Percentiles rank a stretch among this genome's conserved stretches.
These are phyloP conservation scores for Ciborinia camelliae DNA, from an alignment of 2,329 filamentous ascomycete genomes.

Conservation along the genomic window DNA sequence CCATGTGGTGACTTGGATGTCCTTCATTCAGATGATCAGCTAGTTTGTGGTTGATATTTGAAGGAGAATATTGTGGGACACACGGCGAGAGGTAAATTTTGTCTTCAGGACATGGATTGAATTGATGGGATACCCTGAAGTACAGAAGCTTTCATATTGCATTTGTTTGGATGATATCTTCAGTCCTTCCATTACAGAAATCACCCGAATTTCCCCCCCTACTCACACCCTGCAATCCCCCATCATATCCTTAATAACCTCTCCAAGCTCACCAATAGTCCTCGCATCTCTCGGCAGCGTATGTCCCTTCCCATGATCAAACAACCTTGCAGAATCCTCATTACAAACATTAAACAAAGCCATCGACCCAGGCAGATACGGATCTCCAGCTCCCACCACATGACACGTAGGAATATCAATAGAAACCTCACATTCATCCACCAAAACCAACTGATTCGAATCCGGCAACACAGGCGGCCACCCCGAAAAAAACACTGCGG, in stretches of 20 bases:
- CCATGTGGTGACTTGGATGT: neutral
- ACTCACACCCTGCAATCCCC: neutral
- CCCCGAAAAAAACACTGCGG: conserved; percentile 49
- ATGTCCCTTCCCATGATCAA: conserved; percentile 64
- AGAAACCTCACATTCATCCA: conserved; percentile 47
- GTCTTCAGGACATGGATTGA: neutral
- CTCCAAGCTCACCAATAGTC: conserved; percentile 37
- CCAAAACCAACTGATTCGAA: conserved; percentile 45
- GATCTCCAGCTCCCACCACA: conserved; percentile 54
- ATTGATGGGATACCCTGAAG: neutral
- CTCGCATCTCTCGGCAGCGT: conserved; percentile 52
- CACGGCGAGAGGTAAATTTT: neutral
- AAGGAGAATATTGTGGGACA: neutral
- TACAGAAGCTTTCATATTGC: too few relatives aligned
- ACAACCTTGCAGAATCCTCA: conserved; percentile 55
- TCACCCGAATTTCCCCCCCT: too few relatives aligned
- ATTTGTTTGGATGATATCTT: neutral
- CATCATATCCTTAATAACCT: conserved; percentile 22
- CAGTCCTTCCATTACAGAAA: neutral
- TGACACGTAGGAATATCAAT: conserved; percentile 53
- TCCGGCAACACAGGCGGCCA: conserved; percentile 51
- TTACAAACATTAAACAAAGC: conserved; percentile 61
- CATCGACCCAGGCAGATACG: conserved; percentile 58
- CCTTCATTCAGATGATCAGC: neutral
- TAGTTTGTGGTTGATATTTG: neutral